A percentile compares a stretch with the other conserved stretches of the same genome.
Conservation (phyloP, 1,284 basidiomycete genomes). For the Calocybe gambosa region DNA sequence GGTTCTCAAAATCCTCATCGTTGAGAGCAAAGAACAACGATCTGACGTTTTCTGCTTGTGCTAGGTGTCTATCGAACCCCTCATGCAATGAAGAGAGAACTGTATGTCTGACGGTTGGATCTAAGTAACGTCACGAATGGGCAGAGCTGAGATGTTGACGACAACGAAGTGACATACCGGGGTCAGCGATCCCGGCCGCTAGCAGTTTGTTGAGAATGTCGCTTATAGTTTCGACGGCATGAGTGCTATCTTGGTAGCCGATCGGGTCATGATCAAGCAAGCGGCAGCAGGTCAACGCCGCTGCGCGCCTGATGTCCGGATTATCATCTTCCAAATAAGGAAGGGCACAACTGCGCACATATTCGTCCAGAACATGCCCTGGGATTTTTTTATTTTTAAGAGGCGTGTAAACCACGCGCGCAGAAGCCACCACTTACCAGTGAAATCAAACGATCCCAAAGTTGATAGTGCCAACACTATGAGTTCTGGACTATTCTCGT, state of each 20-base stretch:
- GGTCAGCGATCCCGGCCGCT: conserved; percentile 96
- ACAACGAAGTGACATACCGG: conserved; percentile 49
- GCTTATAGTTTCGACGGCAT: conserved; percentile 96
- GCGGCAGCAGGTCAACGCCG: conserved; percentile 88
- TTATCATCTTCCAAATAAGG: conserved; percentile 95
- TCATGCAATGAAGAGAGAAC: conserved; percentile 89
- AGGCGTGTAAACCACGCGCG: too few relatives aligned
- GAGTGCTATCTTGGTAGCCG: conserved; percentile 92
- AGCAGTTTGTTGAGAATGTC: conserved; percentile 97
- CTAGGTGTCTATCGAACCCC: conserved; percentile 96
- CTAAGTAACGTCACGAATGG: conserved; percentile 35
- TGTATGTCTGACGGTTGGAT: conserved; percentile 78
- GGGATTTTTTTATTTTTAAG: conserved; percentile 11
- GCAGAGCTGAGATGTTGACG: conserved; percentile 1
- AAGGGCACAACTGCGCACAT: conserved; percentile 88
- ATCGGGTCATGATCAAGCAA: conserved; percentile 95
- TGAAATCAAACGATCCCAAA: conserved; percentile 93
- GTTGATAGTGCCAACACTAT: conserved; percentile 85
- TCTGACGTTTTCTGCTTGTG: conserved; percentile 96
- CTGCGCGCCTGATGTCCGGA: conserved; percentile 83
- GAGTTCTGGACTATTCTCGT: conserved; percentile 65
- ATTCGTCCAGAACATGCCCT: conserved; percentile 95
- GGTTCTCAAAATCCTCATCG: conserved; percentile 94
- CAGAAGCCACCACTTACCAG: too few relatives aligned
- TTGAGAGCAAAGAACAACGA: conserved; percentile 97